Evolutionary conservation across 1,284 basidiomycete genomes (phyloP).

Genomic region (Ustilago loliicola): DNA sequence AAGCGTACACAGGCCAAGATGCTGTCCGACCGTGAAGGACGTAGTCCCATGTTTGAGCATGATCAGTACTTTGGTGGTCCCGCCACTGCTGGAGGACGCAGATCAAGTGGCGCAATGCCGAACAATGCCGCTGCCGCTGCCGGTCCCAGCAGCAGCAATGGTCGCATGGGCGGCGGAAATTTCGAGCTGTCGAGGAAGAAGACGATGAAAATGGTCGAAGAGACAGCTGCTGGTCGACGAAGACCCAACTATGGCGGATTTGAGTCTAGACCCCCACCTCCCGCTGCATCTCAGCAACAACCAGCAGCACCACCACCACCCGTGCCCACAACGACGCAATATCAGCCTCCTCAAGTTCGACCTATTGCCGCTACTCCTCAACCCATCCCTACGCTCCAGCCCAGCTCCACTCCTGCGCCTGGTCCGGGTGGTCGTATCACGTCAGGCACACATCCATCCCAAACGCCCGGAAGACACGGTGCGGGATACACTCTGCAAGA

Average conservation of each 20-base stretch:
- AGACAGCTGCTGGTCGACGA: constrained; percentile 41
- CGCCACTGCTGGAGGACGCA: constrained; percentile 2
- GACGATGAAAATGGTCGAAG: constrained; percentile 64
- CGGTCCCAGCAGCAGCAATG: background rate
- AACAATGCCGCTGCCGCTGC: constrained; percentile 15
- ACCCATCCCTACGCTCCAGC: background rate
- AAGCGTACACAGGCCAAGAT: constrained; percentile 81
- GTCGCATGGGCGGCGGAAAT: constrained; percentile 10
- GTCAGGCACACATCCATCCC: constrained; percentile 24
- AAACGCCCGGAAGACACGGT: constrained; percentile 15
- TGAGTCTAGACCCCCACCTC: constrained; percentile 4
- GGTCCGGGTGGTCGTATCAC: constrained; percentile 16
- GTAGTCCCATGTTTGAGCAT: constrained; percentile 45
- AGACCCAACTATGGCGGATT: constrained; percentile 30
- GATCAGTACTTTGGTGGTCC: constrained; percentile 25
- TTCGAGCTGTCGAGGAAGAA: constrained; percentile 51
- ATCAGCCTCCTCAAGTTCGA: background rate
- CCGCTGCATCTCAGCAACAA: background rate
- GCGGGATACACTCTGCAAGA: constrained; percentile 20
- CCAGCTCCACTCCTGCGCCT: background rate
- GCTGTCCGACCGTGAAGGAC: constrained; percentile 50
- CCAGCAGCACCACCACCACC: background rate
- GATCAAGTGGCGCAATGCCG: constrained; percentile 19
- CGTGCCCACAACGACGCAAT: background rate
- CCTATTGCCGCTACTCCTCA: background rate